Conservation (phyloP, 805 yeast genomes). For the Starmerella scarabaei region DNA sequence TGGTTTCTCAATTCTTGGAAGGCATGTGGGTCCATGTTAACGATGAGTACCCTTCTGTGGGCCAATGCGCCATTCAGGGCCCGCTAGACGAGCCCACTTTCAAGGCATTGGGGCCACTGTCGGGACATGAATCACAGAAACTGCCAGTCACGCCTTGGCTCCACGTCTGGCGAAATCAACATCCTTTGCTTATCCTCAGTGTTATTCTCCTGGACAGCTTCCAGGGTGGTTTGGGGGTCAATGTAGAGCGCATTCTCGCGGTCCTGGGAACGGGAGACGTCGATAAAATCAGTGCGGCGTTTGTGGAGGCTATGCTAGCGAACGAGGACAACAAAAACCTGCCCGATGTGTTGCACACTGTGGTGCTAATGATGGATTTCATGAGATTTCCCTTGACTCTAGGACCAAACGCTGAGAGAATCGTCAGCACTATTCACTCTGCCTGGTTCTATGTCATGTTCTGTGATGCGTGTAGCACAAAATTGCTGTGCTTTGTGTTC, state of each 20-base stretch:
- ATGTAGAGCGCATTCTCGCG: not conserved
- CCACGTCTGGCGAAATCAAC: conserved; percentile 1
- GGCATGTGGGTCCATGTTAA: not conserved
- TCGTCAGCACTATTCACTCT: not conserved
- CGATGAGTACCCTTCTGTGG: not conserved
- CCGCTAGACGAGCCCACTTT: not conserved
- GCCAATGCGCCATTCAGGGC: not conserved
- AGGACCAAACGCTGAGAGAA: not conserved
- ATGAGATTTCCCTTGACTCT: not conserved
- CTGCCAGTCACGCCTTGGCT: not conserved
- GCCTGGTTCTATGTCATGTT: not conserved
- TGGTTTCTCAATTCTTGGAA: not conserved
- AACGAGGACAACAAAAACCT: not conserved
- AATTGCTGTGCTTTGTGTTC: not conserved
- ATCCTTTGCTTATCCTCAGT: not conserved
- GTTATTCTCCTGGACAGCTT: not conserved
- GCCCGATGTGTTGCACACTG: not conserved
- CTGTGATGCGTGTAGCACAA: not conserved
- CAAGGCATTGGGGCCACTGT: not conserved
- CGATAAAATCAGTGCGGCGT: not conserved
- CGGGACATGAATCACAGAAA: not conserved
- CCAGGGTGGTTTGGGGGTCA: not conserved
- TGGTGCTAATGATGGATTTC: conserved; percentile 1
- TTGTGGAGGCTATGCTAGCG: not conserved
- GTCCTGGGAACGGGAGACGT: not conserved